Evolutionary conservation across 208 protist species (phyloP).

Genomic region (Acanthamoeba triangularis): DNA sequence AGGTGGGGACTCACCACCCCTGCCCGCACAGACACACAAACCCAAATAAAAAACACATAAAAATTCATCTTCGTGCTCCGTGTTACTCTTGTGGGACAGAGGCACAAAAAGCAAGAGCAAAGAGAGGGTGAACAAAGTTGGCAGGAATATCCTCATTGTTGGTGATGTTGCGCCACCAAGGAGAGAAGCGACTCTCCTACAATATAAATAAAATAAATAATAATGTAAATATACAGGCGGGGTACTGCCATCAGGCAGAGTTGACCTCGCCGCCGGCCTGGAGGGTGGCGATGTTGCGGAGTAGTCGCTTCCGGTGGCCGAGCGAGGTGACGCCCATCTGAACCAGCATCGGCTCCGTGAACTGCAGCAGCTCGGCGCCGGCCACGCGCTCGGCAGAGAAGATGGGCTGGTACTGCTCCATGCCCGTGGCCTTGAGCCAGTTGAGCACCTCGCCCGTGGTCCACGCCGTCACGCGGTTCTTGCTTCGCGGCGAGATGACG

Average conservation of each 20-base stretch:
- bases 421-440: conserved; percentile 15
- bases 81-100: too few relatives aligned
- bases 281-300: conserved; percentile 34
- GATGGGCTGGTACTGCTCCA: conserved; percentile 25
- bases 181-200: not conserved
- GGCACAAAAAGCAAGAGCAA: too few relatives aligned
- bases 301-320: conserved; percentile 19
- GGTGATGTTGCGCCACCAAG: too few relatives aligned
- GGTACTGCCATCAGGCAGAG: not conserved
- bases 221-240: not conserved
- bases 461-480: not conserved
- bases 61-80: too few relatives aligned
- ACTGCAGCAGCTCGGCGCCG: conserved; percentile 1
- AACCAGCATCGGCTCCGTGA: not conserved
- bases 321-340: conserved; percentile 28
- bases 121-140: too few relatives aligned
- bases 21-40: too few relatives aligned
- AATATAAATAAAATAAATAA: not conserved
- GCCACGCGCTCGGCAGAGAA: not conserved
- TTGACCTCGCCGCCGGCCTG: not conserved
- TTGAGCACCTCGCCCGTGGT: not conserved
- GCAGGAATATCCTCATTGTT: not conserved
- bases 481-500: not conserved
- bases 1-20: too few relatives aligned
- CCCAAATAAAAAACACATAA: too few relatives aligned